Base-by-base conservation (phyloP, 805 yeast genomes). In the Debaryomyces prosopidis region DNA sequence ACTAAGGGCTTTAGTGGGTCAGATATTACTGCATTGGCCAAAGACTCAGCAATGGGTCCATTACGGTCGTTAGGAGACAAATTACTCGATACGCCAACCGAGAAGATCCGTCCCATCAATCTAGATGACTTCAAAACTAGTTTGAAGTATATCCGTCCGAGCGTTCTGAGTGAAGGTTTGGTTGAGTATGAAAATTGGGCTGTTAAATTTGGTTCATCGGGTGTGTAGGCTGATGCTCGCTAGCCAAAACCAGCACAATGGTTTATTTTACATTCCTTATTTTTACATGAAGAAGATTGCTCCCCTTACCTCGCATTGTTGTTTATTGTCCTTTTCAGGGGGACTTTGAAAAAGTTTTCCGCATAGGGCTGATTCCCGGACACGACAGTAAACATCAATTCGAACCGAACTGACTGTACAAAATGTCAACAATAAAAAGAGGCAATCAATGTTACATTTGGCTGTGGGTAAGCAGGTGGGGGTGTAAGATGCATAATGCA, bases 31-130 rank as follows among this genome's bases (percentile, higher is more conserved):
- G 91, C 96, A 1, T 66, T 92, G 48, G 96, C 97, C 1, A 94
- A 91, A 65, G 97, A 92, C 63, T 95, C 97, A 2, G 97, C 99
- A 1, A 91, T 92, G 97, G 97, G 97, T 1, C 98, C 99, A 1
- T 71, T 94, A 31, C 76, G 99, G 51, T 85, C 89, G 34, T 69
- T 92, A 18, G 97, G 98, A 1, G 97, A 92, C 47, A 82, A 85
- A 38, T 76, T 92, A 44, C 72, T 92, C 51, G 64, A 71, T 59
- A 79, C 84, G 1, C 76, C 88, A 1, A 82, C 89, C 30, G 88
- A 85, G 44, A 82, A 81, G 47, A 90, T 92, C 44, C 71, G 98
- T 43, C 84, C 96, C 0, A 80, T 94, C 42, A 73, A 75, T 17
- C 66, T 89, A 40, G 69, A 69, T 7, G 99, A 92, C 63, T 92